Base-by-base conservation (phyloP, 805 yeast species). In the Saccharomycopsis lassenensis region DNA sequence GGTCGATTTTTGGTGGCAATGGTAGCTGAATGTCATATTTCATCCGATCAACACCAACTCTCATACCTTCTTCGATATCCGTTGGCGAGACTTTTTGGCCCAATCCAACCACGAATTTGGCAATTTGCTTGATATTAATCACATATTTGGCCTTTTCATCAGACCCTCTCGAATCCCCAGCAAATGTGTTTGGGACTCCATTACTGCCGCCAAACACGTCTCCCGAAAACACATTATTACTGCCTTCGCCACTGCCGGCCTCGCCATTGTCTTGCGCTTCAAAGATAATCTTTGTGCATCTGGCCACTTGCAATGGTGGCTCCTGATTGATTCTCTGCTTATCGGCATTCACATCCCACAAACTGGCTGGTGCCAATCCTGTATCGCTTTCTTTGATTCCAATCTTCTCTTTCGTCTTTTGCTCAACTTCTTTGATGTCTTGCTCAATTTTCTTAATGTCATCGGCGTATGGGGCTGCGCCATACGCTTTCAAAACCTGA, bases 21-120 rank as follows among this genome's bases (percentile, higher is more conserved):
- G 99, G 98, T 52, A 91, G 68, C 67, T 89, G 95, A 54, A 91
- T 93, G 58, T 87, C 94, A 61, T 91, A 91, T 61, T 89, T 89
- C 52, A 83, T 86, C 59, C 98, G 76, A 57, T 93, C 98, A 39
- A 91, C 98, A 53, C 99, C 99, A 25, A 91, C 97, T 57, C 98
- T 74, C 98, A 91, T 93, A 36, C 98, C 97, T 60, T 93, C 98
- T 61, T 91, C 98, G 39, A 91, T 87, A 68, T 91, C 99, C 0
- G 98, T 91, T 24, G 98, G 98, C 10, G 95, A 82, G 8, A 91
- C 96, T 46, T 94, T 75, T 57, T 93, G 96, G 32, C 97, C 99
- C 42, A 91, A 66, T 3, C 89, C 93, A 31, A 91, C 98, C 30
- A 91, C 96, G 54, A 91, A 91, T 59, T 91, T 91, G 45, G 99